Base-by-base conservation (phyloP, 345 rosid species). In the Populus pruinosa region DNA sequence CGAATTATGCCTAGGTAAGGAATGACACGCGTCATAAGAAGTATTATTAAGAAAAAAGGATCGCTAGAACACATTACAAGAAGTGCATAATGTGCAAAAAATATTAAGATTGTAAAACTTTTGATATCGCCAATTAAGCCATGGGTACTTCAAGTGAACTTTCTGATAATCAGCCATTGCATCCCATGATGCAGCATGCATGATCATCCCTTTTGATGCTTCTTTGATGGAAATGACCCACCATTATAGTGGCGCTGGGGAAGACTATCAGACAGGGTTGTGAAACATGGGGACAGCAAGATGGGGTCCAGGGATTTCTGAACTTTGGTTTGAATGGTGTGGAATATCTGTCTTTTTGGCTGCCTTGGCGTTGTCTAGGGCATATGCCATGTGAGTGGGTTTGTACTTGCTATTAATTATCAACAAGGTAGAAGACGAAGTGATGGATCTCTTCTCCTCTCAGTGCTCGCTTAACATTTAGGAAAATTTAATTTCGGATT, bases 1-100 rank as follows among this genome's bases (percentile, higher is more conserved):
- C 67, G 41, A 79, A 79, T 86, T 75, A 83, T 86, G 76, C 80
- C 49, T 68, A 49, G 27, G 41, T n/a, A 73, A 47, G 76, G 74
- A 38, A 80, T 76, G 85, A 83, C 70, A 20, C 59, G 6, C 59
- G 18, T 53, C 18, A 50, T n/a, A 17, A 18, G 59, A 5, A 50
- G n/a, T 17, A 53, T 53, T 76, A 78, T 71, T 12, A 50, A 76
- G 12, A 69, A 44, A 14, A 17, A 23, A 12, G 44, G 2, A 38
- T 41, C 2, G 44, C 44, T 10, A 41, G 44, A 9, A 10, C 63
- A n/a, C 63, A 56, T 56, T 56, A 56, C 63, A 21, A n/a, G 63
- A 21, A 56, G 27, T 77, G 72, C 70, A 47, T 20, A 79, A 63
- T 61, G 53, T 64, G 73, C 77, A 79, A 61, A 71, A 56, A 56